Evolutionary conservation across 768 basidiomycete genomes (phyloP).

Genomic region (Mycena floridula): DNA sequence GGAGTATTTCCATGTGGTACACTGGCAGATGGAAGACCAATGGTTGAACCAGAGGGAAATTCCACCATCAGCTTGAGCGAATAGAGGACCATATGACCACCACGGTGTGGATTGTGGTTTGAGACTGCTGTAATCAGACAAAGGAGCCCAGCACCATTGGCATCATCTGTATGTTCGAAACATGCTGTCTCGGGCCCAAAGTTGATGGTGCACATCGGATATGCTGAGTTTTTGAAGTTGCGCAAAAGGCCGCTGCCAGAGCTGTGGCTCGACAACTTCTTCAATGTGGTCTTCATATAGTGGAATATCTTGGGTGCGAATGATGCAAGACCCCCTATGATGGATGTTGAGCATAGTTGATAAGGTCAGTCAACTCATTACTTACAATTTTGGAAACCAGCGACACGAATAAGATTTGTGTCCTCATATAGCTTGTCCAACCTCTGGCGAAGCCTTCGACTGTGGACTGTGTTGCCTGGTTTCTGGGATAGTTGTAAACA

Average conservation of each 20-base stretch:
- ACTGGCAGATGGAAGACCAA: constrained; percentile 12
- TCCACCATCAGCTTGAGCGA: constrained; percentile 11
- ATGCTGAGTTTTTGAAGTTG: constrained; percentile 10
- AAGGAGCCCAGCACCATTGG: constrained; percentile 4
- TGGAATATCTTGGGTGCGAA: not conserved
- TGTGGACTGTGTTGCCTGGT: not conserved
- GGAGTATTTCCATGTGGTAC: constrained; percentile 12
- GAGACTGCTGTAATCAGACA: constrained; percentile 12
- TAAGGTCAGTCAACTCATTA: no score
- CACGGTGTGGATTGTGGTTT: constrained; percentile 9
- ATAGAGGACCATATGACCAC: constrained; percentile 12
- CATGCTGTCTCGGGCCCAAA: constrained; percentile 6
- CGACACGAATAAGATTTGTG: not conserved
- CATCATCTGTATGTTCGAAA: constrained; percentile 6
- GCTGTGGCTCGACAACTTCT: not conserved
- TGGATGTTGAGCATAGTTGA: not conserved
- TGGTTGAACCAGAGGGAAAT: constrained; percentile 12
- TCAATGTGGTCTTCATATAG: not conserved
- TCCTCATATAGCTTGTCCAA: not conserved
- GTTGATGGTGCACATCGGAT: constrained; percentile 11
- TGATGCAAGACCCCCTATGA: not conserved
- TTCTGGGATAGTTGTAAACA: not conserved
- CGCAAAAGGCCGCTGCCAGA: not conserved
- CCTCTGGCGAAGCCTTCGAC: not conserved
- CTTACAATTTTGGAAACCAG: not conserved